Evolutionary conservation across 140 eudicot species (phyloP).

Genomic region (Anethum foeniculum): DNA sequence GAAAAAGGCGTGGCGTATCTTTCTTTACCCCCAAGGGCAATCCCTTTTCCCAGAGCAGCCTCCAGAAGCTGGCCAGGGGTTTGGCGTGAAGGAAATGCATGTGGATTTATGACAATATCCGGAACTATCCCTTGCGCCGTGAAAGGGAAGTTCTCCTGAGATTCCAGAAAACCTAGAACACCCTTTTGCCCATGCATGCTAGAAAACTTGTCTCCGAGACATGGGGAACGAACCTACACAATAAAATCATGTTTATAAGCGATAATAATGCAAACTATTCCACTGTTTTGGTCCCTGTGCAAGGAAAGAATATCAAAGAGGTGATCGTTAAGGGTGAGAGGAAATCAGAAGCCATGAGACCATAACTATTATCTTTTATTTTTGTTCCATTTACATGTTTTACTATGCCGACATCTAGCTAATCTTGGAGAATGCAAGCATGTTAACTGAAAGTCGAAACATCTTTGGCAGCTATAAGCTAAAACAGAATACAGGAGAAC

Average conservation of each 20-base stretch:
- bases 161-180: conserved; percentile 72
- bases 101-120: conserved; percentile 88
- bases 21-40: conserved; percentile 71
- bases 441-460: background rate
- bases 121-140: conserved; percentile 85
- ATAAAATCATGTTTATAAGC: conserved; percentile 8
- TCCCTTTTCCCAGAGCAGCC: conserved; percentile 81
- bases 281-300: background rate
- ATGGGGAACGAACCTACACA: conserved; percentile 72
- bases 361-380: background rate
- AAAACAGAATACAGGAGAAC: background rate
- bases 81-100: conserved; percentile 83
- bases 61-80: conserved; percentile 88
- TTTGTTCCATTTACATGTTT: background rate
- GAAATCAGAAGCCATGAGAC: background rate
- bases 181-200: conserved; percentile 99
- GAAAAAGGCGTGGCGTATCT: conserved; percentile 87
- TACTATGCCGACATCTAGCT: background rate
- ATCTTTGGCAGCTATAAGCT: conserved; percentile 1
- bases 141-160: conserved; percentile 86
- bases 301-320: background rate
- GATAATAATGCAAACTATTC: background rate
- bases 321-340: background rate
- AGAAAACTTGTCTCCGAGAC: conserved; percentile 92
- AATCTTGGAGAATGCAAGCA: background rate